Evolutionary conservation across 257 asterid species (phyloP), one percentile per base, ranked within the genome.

Genomic region (Rehmannia glutinosa): DNA sequence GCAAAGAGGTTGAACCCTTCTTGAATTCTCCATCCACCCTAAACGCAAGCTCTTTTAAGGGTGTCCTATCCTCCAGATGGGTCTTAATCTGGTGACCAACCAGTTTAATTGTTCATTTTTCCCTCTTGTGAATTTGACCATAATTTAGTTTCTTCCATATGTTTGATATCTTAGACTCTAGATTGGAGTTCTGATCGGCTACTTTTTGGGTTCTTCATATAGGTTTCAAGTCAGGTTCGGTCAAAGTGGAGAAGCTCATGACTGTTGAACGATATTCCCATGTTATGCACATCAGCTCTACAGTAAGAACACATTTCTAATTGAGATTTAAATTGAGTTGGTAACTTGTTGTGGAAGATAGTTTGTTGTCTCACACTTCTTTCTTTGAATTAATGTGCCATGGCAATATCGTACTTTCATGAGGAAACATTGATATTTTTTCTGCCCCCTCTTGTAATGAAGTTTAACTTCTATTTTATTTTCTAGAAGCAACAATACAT

Each of bases 231-330:
- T 20, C 93, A 25, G 94, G 97, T 66, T 84, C 95, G 1, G 96
- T 93, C 27, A 77, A 83, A 2, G 94, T 93, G 46, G 97, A 90
- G 64, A 83, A 84, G 84, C 87, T 93, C 64, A 93, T 82, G 96
- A 81, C 77, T 6, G 68, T 93, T 21, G 96, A 93, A 71, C 81
- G 96, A 68, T 90, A 87, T 63, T 90, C 96, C 43, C 97, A 93
- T 78, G 96, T 88, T 68, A 93, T 90, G 97, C 97, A 93, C 84
- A 86, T 90, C 62, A 92, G 97, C 80, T 92, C 98, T 45, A 92
- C 96, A 54, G 98, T 87, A 82, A 86, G 96, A 71, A 74, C 62
- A 53, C 6, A 21, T 36, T 57, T 24, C 38, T 52, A 53, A 3
- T 45, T 19, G 27, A 19, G 6, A 43, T 33, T 47, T 63, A 12